Evolutionary conservation across 2,329 filamentous ascomycete genomes (phyloP).

Genomic region (Xylaria sp.): DNA sequence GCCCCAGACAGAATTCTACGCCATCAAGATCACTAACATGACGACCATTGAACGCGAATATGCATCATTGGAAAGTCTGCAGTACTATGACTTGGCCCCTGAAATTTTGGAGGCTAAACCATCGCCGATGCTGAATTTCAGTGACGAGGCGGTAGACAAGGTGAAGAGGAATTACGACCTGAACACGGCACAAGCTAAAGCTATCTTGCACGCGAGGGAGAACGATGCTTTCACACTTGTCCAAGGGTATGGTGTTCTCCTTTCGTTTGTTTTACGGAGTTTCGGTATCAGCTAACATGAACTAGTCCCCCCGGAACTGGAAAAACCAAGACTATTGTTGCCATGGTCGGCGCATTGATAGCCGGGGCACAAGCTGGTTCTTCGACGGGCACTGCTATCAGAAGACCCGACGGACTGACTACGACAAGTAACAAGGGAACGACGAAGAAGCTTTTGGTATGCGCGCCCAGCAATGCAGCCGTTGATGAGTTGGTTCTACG

Average conservation of each 20-base stretch:
- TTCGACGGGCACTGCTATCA: conserved; percentile 40
- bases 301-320: conserved; percentile 83
- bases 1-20: conserved; percentile 65
- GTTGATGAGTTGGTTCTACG: conserved; percentile 94
- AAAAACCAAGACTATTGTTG: conserved; percentile 97
- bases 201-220: conserved; percentile 84
- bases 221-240: conserved; percentile 97
- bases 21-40: conserved; percentile 83
- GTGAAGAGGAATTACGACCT: conserved; percentile 74
- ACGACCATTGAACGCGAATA: conserved; percentile 94
- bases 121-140: conserved; percentile 78
- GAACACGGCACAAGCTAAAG: conserved; percentile 84
- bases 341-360: conserved; percentile 85
- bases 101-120: conserved; percentile 87
- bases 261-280: not conserved
- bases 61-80: conserved; percentile 79
- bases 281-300: conserved; percentile 28
- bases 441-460: conserved; percentile 85
- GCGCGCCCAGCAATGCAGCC: conserved; percentile 96
- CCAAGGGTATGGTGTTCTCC: conserved; percentile 59
- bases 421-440: conserved; percentile 33
- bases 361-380: conserved; percentile 46
- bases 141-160: conserved; percentile 63
- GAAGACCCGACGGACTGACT: conserved; percentile 35
- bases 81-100: conserved; percentile 93